These are phyloP conservation scores for Russula foetens DNA, from an alignment of 768 basidiomycete species.

Conservation along the genomic window DNA sequence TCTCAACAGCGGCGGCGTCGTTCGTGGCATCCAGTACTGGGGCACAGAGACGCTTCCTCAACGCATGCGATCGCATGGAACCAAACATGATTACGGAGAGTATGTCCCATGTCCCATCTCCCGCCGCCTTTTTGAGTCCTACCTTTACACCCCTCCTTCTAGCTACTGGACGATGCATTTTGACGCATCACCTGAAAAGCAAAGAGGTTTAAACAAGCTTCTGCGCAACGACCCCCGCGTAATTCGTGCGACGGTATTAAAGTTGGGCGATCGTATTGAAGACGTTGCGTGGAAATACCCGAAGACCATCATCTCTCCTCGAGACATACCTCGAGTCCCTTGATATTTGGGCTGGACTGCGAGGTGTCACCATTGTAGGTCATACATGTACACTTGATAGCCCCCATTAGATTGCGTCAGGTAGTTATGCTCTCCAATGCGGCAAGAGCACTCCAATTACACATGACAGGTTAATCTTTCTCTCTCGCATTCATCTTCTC, in stretches of 20 bases:
- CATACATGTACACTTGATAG: neutral
- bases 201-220: constrained; percentile 54
- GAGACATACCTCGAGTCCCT: constrained; percentile 9
- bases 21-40: constrained; percentile 68
- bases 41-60: constrained; percentile 69
- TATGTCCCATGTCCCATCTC: constrained; percentile 35
- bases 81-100: constrained; percentile 61
- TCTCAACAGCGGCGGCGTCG: constrained; percentile 70
- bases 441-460: neutral
- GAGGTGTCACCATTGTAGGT: neutral
- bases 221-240: constrained; percentile 78
- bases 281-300: constrained; percentile 51
- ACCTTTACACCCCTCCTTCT: constrained; percentile 8
- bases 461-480: neutral
- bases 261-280: constrained; percentile 65
- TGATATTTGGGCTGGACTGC: neutral
- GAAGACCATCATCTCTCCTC: constrained; percentile 28
- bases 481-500: constrained; percentile 12
- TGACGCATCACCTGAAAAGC: constrained; percentile 69
- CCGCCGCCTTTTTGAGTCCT: neutral
- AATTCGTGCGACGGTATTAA: constrained; percentile 73
- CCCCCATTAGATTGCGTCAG: neutral
- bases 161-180: constrained; percentile 93
- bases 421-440: neutral
- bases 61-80: constrained; percentile 57